phyloP scores from a whole-genome alignment of 2,329 filamentous ascomycete genomes.

The Stemphylium vesicarium region DNA sequence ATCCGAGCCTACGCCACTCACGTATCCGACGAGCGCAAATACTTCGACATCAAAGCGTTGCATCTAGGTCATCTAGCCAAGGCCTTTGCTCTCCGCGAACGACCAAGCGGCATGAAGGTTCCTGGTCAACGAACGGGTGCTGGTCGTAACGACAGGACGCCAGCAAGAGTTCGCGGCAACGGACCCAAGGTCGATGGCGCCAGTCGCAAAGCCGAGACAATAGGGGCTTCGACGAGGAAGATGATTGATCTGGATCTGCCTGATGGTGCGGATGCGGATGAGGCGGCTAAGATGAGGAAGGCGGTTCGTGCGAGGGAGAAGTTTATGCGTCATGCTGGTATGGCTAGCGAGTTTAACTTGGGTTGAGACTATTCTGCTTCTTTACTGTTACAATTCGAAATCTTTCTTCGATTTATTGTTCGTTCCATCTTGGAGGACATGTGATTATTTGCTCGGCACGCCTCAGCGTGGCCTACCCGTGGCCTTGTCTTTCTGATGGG shows the following conservation, averaged over 20 bases:
- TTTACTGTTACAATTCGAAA: neutral
- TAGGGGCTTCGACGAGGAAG: slow-evolving; percentile 22
- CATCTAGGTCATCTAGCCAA: slow-evolving; percentile 95
- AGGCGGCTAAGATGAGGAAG: slow-evolving; percentile 68
- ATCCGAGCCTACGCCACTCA: slow-evolving; percentile 96
- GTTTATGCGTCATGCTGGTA: slow-evolving; percentile 58
- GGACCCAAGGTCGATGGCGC: slow-evolving; percentile 43
- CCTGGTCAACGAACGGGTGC: slow-evolving; percentile 58
- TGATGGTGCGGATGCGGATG: slow-evolving; percentile 58
- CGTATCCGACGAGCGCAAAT: slow-evolving; percentile 79
- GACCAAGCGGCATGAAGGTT: slow-evolving; percentile 77
- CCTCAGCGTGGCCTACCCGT: too few relatives aligned
- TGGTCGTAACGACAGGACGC: slow-evolving; percentile 37
- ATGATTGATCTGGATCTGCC: slow-evolving; percentile 39
- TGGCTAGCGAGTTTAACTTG: slow-evolving; percentile 72
- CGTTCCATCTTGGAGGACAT: too few relatives aligned
- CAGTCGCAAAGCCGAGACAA: slow-evolving; percentile 44
- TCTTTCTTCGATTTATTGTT: too few relatives aligned
- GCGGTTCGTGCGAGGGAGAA: slow-evolving; percentile 56
- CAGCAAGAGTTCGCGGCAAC: slow-evolving; percentile 52
- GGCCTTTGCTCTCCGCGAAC: slow-evolving; percentile 87
- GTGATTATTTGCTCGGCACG: too few relatives aligned
- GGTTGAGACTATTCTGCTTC: slow-evolving; percentile 50
- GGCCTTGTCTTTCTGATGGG: neutral
- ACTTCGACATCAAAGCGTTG: slow-evolving; percentile 89